A percentile compares a stretch with the other conserved stretches of the same genome.
These are phyloP conservation scores for Zymoseptoria brevis DNA, from an alignment of 2,329 filamentous ascomycete genomes.

Conservation along the genomic window DNA sequence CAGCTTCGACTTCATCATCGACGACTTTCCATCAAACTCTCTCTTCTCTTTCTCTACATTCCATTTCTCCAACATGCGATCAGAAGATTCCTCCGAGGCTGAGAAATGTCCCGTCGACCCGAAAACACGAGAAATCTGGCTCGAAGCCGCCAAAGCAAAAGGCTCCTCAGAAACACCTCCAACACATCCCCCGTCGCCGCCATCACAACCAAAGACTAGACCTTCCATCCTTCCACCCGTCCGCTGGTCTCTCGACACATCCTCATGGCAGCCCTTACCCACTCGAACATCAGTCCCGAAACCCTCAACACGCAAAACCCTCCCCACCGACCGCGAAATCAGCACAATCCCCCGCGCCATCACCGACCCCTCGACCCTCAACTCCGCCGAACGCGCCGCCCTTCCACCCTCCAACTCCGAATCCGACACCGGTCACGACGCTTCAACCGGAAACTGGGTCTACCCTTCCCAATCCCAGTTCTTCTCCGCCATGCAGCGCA, in stretches of 20 bases:
- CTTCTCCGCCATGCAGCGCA: slow-evolving; percentile 92
- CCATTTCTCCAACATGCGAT: slow-evolving; percentile 15
- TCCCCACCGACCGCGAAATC: slow-evolving; percentile 63
- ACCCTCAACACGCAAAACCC: slow-evolving; percentile 23
- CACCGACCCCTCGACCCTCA: slow-evolving; percentile 21
- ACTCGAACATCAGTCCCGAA: slow-evolving; percentile 25
- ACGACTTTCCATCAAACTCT: not conserved
- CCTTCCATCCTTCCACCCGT: slow-evolving; percentile 18
- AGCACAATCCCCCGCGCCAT: slow-evolving; percentile 61
- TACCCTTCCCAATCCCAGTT: slow-evolving; percentile 97
- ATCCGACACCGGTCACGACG: slow-evolving; percentile 64
- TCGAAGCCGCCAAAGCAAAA: slow-evolving; percentile 55
- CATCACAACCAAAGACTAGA: slow-evolving; percentile 14
- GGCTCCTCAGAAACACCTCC: slow-evolving; percentile 20
- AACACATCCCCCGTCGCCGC: slow-evolving; percentile 8
- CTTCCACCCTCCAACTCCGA: slow-evolving; percentile 62
- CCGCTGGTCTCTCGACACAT: slow-evolving; percentile 5
- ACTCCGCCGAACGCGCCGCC: slow-evolving; percentile 28
- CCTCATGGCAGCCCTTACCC: slow-evolving; percentile 17
- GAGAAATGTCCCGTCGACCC: slow-evolving; percentile 78
- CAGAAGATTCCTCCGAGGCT: slow-evolving; percentile 32
- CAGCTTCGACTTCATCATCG: not conserved
- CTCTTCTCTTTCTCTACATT: not conserved
- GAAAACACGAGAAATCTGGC: slow-evolving; percentile 80
- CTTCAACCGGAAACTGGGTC: slow-evolving; percentile 78